Percentiles rank a stretch among this genome's conserved stretches.
phyloP scores from a whole-genome alignment of 164 flowering plant species.

The Piper betle region DNA sequence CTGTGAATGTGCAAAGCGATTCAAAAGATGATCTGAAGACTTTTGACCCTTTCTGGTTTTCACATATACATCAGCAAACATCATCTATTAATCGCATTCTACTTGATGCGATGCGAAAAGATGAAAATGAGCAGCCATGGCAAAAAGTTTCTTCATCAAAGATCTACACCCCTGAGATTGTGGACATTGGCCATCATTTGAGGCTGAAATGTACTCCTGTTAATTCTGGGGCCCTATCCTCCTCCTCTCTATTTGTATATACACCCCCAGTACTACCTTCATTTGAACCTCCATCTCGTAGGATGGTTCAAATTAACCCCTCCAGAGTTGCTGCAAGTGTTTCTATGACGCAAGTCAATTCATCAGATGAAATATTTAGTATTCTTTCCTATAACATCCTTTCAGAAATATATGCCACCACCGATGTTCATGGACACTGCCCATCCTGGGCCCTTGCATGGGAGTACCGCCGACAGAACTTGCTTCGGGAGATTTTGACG shows the following conservation, averaged over 20 bases:
- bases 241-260: neutral
- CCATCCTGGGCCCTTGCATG: conserved; percentile 45
- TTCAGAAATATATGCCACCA: conserved; percentile 16
- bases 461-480: conserved; percentile 37
- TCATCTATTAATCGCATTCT: neutral
- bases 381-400: conserved; percentile 42
- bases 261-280: conserved; percentile 25
- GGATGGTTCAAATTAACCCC: conserved; percentile 13
- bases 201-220: conserved; percentile 21
- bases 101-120: neutral
- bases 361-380: conserved; percentile 14
- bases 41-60: conserved; percentile 2
- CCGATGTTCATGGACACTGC: conserved; percentile 14
- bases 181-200: conserved; percentile 26
- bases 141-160: conserved; percentile 20
- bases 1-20: neutral
- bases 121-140: conserved; percentile 14
- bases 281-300: conserved; percentile 20
- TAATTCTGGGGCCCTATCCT: conserved; percentile 11
- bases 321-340: conserved; percentile 1
- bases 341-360: conserved; percentile 1
- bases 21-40: conserved; percentile 10
- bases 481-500: conserved; percentile 30
- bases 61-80: conserved; percentile 1
- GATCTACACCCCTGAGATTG: conserved; percentile 22